These are phyloP conservation scores for Arabidopsis suecica DNA, from an alignment of 345 rosid species.

Conservation along the genomic window DNA sequence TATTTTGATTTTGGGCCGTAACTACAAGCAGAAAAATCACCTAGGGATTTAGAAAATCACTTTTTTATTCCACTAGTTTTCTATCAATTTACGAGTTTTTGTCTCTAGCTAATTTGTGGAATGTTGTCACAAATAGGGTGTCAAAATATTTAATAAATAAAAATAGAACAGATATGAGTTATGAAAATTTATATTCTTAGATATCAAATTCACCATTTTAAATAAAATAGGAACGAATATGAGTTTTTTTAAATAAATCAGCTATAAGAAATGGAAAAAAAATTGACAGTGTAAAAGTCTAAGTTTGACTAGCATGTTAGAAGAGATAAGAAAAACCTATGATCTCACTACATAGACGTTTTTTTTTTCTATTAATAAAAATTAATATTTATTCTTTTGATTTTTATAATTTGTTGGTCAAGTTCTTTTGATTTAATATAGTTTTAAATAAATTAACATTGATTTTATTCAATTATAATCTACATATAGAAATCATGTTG, in stretches of 20 bases:
- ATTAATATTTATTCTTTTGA: background rate
- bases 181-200: background rate
- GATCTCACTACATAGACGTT: background rate
- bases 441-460: background rate
- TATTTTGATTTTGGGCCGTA: conserved; percentile 9
- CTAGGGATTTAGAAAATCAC: conserved; percentile 36
- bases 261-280: background rate
- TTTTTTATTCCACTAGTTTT: conserved; percentile 33
- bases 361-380: background rate
- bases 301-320: background rate
- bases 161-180: background rate
- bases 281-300: background rate
- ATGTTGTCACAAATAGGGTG: background rate
- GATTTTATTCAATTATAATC: background rate
- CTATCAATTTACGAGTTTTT: conserved; percentile 24
- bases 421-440: background rate
- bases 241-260: background rate
- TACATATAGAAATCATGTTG: background rate
- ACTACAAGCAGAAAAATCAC: conserved; percentile 23
- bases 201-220: background rate
- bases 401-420: background rate
- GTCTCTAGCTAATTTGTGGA: conserved; percentile 2
- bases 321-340: background rate
- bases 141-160: background rate
- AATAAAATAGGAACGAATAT: background rate